Evolutionary conservation across 2,329 filamentous ascomycete species (phyloP).

Genomic region (Samsoniella hepiali): DNA sequence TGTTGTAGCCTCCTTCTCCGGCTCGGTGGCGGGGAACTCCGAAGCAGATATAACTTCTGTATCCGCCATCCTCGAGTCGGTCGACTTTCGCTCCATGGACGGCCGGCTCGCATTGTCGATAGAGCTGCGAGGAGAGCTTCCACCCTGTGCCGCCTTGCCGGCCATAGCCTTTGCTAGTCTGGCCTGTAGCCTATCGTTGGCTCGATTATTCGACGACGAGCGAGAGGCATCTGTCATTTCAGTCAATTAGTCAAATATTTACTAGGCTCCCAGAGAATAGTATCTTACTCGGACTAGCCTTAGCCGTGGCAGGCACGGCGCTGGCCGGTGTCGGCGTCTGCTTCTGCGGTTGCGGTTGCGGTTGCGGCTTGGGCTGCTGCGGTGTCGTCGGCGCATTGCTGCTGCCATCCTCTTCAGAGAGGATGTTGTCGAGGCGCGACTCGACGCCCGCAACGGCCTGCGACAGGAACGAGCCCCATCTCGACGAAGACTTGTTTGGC

Average conservation of each 20-base stretch:
- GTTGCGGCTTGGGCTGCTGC: slow-evolving; percentile 30
- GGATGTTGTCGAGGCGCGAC: slow-evolving; percentile 84
- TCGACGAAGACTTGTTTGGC: slow-evolving; percentile 50
- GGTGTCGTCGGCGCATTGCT: slow-evolving; percentile 33
- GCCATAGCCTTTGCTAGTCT: slow-evolving; percentile 83
- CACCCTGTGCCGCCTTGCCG: slow-evolving; percentile 51
- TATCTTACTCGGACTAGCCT: slow-evolving; percentile 32
- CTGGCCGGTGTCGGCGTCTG: slow-evolving; percentile 13
- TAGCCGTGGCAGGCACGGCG: slow-evolving; percentile 25
- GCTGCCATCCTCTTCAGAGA: slow-evolving; percentile 68
- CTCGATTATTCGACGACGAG: slow-evolving; percentile 59
- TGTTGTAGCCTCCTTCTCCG: slow-evolving; percentile 9
- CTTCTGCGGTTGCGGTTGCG: slow-evolving; percentile 27
- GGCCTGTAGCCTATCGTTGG: slow-evolving; percentile 84
- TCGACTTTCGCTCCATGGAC: slow-evolving; percentile 31
- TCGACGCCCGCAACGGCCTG: slow-evolving; percentile 93
- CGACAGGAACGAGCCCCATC: slow-evolving; percentile 79
- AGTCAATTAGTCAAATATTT: neutral
- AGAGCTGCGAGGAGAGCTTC: slow-evolving; percentile 35
- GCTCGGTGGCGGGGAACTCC: slow-evolving; percentile 21
- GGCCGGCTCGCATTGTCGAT: slow-evolving; percentile 32
- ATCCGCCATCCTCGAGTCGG: slow-evolving; percentile 25
- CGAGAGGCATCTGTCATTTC: slow-evolving; percentile 50
- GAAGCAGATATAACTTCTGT: slow-evolving; percentile 17
- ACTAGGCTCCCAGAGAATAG: neutral